phyloP scores from a whole-genome alignment of 257 asterid genomes.

The Solanum pimpinellifolium region DNA sequence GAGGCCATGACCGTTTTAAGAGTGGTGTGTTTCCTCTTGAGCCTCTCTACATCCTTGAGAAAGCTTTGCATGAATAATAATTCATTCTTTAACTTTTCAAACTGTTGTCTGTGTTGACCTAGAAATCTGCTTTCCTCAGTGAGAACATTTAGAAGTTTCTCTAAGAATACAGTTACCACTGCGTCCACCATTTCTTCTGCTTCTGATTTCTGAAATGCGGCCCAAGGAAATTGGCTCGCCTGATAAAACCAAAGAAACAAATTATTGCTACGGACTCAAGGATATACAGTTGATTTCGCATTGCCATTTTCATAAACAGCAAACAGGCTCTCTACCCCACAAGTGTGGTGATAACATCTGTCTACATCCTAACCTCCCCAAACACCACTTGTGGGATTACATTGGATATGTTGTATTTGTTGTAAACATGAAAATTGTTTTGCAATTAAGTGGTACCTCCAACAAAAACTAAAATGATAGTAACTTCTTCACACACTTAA shows the following conservation, averaged over 20 bases:
- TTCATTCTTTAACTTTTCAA: slow-evolving; percentile 11
- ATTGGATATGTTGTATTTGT: background rate
- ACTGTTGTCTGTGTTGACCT: slow-evolving; percentile 5
- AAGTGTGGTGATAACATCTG: background rate
- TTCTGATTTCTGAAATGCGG: background rate
- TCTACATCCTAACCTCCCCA: background rate
- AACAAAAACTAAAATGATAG: background rate
- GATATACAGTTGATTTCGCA: background rate
- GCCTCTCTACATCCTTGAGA: slow-evolving; percentile 23
- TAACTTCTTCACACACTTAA: background rate
- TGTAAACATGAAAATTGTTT: background rate
- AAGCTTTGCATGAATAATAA: slow-evolving; percentile 22
- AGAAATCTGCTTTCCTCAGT: slow-evolving; percentile 16
- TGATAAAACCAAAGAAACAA: background rate
- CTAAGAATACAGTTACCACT: slow-evolving; percentile 17
- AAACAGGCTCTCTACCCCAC: background rate
- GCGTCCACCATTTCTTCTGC: slow-evolving; percentile 22
- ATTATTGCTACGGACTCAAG: background rate
- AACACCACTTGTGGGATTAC: background rate
- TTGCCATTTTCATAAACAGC: background rate
- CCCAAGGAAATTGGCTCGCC: background rate
- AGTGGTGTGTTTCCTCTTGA: slow-evolving; percentile 14
- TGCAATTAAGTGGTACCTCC: background rate
- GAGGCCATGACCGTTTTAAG: slow-evolving; percentile 5
- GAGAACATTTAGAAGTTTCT: slow-evolving; percentile 12